phyloP scores from a whole-genome alignment of 768 basidiomycete species.

The Hortiboletus campestris region DNA sequence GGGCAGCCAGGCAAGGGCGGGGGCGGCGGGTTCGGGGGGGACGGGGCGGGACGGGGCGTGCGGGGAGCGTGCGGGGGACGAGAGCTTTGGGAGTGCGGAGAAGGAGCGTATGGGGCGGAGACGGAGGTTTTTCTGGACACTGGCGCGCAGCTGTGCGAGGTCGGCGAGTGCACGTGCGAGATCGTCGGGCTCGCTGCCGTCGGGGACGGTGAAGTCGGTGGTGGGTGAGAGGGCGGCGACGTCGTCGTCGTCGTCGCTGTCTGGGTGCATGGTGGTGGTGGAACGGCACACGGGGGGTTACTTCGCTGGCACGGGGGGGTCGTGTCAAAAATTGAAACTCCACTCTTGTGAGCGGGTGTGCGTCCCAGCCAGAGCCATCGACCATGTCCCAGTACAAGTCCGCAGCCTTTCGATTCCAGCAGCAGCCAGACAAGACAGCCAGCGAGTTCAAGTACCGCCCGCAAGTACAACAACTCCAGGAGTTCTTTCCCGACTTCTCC shows the following conservation, averaged over 20 bases:
- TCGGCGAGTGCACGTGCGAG: conserved; percentile 64
- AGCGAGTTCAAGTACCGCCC: conserved; percentile 45
- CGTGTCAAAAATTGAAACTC: conserved; percentile 21
- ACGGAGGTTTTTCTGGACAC: conserved; percentile 73
- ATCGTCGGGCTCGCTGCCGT: conserved; percentile 44
- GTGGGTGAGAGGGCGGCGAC: conserved; percentile 33
- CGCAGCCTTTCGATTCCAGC: conserved; percentile 26
- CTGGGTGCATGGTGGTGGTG: conserved; percentile 18
- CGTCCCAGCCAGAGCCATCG: not conserved
- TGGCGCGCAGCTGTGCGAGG: conserved; percentile 67
- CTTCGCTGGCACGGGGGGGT: conserved; percentile 10
- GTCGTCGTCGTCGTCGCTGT: conserved; percentile 24
- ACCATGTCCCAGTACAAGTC: conserved; percentile 32
- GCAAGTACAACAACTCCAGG: conserved; percentile 63
- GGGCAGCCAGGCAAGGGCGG: conserved; percentile 41
- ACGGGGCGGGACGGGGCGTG: conserved; percentile 51
- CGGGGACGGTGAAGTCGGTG: conserved; percentile 21
- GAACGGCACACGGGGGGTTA: conserved; percentile 18
- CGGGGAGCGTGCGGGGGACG: conserved; percentile 34
- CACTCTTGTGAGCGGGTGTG: not conserved
- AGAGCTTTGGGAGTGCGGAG: conserved; percentile 47
- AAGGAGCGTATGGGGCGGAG: conserved; percentile 72
- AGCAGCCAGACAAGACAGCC: conserved; percentile 2
- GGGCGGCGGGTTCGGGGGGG: conserved; percentile 24
- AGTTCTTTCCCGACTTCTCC: conserved; percentile 69